Evolutionary conservation across 768 basidiomycete genomes (phyloP), one percentile per base, ranked within the genome.

Genomic region (Lentinus tigrinus): DNA sequence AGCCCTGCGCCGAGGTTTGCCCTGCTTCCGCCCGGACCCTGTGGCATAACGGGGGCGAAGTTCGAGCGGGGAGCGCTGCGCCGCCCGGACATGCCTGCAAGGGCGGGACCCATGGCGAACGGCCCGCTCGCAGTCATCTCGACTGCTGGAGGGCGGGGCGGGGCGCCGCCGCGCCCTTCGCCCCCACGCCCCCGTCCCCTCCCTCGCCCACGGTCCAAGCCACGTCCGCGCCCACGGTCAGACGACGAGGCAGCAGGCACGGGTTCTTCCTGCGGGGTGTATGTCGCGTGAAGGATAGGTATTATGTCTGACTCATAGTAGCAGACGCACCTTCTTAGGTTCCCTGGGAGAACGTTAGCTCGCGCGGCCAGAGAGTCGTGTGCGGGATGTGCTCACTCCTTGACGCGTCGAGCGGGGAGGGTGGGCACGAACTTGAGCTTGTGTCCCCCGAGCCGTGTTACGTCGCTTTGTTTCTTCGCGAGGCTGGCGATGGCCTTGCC

Each of bases 61-160:
- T 82, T 82, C 17, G 86, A 79, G 21, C 81, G 82, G 17, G 84
- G 79, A 8, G 77, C 72, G 34, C 79, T 72, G 38, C 81, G 77
- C 51, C 83, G 80, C 14, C 77, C 76, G 57, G 77, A 81, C 50
- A 76, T 78, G 28, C 88, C 87, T 9, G 81, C 81, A 63, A 89
- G 77, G 23, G 88, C 79, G 34, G 91, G 91, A 21, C 91, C 91
- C 85, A 93, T 86, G 19, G 91, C 89, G 65, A 93, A 93, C 14
- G 91, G 91, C 3, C 91, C 91, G 66, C 89, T 91, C 0, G 91
- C 91, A 17, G 83, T 87, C 91, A 93, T 91, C 73, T 89, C 86
- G 7, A 75, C 75, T 2, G 81, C 72, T 2, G 85, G 74, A 0
- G 80, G 81, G 16, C 77, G 82, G 62, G 73, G 66, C 0, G 73